These are phyloP conservation scores for Harringtonia lauricola DNA, from an alignment of 2,329 filamentous ascomycete genomes.

Conservation along the genomic window DNA sequence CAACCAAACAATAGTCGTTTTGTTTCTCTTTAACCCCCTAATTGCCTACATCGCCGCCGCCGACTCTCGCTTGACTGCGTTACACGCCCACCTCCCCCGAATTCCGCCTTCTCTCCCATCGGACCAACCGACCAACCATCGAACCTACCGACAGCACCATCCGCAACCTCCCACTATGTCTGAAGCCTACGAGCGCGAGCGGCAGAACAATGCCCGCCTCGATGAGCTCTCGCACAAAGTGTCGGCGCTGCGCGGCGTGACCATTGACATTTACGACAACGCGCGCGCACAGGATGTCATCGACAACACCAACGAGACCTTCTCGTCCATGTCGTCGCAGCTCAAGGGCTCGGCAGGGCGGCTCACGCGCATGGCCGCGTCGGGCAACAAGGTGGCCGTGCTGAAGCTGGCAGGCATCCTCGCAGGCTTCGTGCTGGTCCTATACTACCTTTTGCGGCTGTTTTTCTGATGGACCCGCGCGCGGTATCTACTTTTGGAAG, in stretches of 20 bases:
- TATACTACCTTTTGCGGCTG: conserved; percentile 63
- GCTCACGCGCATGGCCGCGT: conserved; percentile 79
- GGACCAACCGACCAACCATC: not conserved
- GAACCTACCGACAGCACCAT: not conserved
- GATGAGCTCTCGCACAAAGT: conserved; percentile 87
- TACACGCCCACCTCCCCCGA: too few species aligned
- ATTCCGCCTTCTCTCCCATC: too few species aligned
- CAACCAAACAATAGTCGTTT: too few species aligned
- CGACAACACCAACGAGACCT: conserved; percentile 83
- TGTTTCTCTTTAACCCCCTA: too few species aligned
- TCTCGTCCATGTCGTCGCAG: conserved; percentile 73
- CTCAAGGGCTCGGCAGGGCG: conserved; percentile 76
- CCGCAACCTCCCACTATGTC: conserved; percentile 39
- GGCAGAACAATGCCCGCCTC: conserved; percentile 91
- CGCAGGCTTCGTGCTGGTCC: conserved; percentile 56
- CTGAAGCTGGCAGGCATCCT: conserved; percentile 82
- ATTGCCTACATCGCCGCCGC: too few species aligned
- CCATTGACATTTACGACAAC: conserved; percentile 96
- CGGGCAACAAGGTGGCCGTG: conserved; percentile 83
- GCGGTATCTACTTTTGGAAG: too few species aligned
- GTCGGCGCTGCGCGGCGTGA: conserved; percentile 82
- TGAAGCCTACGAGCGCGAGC: conserved; percentile 68
- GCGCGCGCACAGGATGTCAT: conserved; percentile 81
- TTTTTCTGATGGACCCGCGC: conserved; percentile 35
- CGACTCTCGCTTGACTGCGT: too few species aligned